Base-by-base conservation (phyloP, 2,329 filamentous ascomycete species). In the Sarocladiaceae sp. region DNA sequence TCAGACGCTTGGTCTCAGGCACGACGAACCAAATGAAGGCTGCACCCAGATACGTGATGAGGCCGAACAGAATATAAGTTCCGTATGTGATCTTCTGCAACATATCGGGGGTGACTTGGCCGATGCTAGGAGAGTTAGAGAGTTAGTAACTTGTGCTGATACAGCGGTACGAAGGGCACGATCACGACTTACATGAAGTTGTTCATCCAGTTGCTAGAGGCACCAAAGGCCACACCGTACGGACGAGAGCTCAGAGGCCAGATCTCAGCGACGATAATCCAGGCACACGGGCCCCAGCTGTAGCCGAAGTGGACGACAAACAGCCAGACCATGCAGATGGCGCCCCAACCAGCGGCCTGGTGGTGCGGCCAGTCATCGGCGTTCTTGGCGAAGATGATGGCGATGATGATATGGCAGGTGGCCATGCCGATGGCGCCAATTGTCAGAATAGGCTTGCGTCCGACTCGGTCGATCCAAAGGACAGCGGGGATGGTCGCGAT, bases 301-400 rank as follows among this genome's bases (percentile, higher is more conserved):
- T 86, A 88, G 23, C 82, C 85, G 55, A 89, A 89, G 60, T 85
- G 76, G 23, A 86, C 68, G 21, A 86, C 79, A 51, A 85, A 88
- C 0, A 89, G 69, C 83, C 84, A 88, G 7, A 85, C 78, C 76
- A 85, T 83, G 43, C 58, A 65, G 2, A 73, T 68, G 5, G 73
- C 82, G 0, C 82, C 84, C 85, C 85, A 89, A 1, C 84, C 84
- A 0, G 82, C 81, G 0, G 73, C 75, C 6, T 60, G 53, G 48
- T 88, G 73, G 0, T 66, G 57, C 0, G 61, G 57, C 70, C 83
- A 89, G 3, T 70, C 62, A 50, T 77, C 57, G n/a, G 78, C 64
- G 55, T 82, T 79, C 49, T 70, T 76, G 27, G 80, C 85, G 4
- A 83, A 73, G 47, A 88, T 84, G 31, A 78, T 70, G 1, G 82